Evolutionary conservation across 1,284 basidiomycete genomes (phyloP), one percentile per base, ranked within the genome.

Genomic region (Ganoderma multipileum): DNA sequence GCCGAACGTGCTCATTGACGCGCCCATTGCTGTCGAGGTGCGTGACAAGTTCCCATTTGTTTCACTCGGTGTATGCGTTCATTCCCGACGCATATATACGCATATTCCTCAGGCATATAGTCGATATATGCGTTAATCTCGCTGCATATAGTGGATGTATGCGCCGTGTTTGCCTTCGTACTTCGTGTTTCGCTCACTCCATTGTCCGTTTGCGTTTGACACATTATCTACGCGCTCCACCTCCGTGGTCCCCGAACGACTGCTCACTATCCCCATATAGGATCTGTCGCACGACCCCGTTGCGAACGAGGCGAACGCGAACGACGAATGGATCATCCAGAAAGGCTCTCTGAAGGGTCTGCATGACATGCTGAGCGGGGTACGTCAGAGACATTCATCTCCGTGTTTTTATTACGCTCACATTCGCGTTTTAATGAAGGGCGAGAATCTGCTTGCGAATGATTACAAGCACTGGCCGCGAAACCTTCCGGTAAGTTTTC

Each of bases 321-420:
- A 86, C 26, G 95, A 97, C 77, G 90, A 91, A 0, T 81, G 94
- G 44, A 83, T 92, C 69, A 88, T 89, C 72, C 83, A 82, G 28
- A 78, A 79, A 36, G 94, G 90, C 33, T 89, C 90, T 9, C 82
- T 95, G 41, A 85, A 83, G 62, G 89, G 90, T 2, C 73, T 95
- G 33, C 81, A 84, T 62, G 94, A 94, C 72, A 96, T 97, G 89
- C 79, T 97, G 55, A 82, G 82, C 47, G 86, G 90, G 61, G 94
- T 89, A 75, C 57, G 84, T 72, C 8, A 26, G 61, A 54, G 41
- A 26, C 30, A 28, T 16, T 36, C 58, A 33, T 58, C 54, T 42
- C 50, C 50, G 39, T 26, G 44, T 50, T 50, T 50, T 11, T 14
- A 39, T 59, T 14, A 11, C 12, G 38, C 16, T 63, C 26, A 0